A percentile compares a stretch with the other conserved stretches of the same genome.
Conservation (phyloP, 495 filamentous ascomycete genomes). For the Articulospora tetracladia region DNA sequence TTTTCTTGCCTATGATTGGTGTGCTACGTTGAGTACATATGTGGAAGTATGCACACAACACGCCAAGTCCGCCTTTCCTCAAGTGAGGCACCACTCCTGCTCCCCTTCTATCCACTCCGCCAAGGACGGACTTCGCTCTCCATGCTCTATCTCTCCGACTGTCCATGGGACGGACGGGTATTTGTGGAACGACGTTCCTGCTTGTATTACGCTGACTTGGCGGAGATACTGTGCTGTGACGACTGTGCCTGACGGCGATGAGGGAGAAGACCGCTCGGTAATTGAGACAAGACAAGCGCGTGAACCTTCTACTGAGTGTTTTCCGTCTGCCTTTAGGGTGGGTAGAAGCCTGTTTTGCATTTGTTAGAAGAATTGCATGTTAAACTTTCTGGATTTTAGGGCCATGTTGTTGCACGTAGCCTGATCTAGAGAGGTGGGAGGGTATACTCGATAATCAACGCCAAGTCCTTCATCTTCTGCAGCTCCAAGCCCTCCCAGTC, state of each 20-base stretch:
- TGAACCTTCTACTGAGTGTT: neutral
- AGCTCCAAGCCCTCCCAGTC: constrained; percentile 3
- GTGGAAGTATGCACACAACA: too few species aligned
- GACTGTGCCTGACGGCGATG: neutral
- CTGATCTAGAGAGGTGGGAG: neutral
- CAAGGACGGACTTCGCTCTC: neutral
- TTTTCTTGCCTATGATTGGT: too few species aligned
- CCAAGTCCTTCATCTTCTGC: neutral
- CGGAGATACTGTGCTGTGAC: neutral
- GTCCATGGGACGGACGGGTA: neutral
- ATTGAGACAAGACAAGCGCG: neutral
- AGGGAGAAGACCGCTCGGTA: neutral
- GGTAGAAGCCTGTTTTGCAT: neutral
- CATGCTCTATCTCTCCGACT: neutral
- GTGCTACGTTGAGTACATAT: too few species aligned
- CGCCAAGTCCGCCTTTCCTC: neutral
- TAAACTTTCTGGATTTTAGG: too few species aligned
- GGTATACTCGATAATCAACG: constrained; percentile 1
- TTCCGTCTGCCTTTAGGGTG: neutral
- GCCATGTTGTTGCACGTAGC: neutral
- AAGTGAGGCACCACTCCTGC: constrained; percentile 2
- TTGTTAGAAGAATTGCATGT: too few species aligned
- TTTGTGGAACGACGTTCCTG: constrained; percentile 1
- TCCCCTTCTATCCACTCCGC: constrained; percentile 1
- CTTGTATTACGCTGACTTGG: constrained; percentile 3